Percentiles rank a stretch among this genome's conserved stretches.
Conservation (phyloP, 148 eudicot genomes). For the Rhododendron griersonianum region DNA sequence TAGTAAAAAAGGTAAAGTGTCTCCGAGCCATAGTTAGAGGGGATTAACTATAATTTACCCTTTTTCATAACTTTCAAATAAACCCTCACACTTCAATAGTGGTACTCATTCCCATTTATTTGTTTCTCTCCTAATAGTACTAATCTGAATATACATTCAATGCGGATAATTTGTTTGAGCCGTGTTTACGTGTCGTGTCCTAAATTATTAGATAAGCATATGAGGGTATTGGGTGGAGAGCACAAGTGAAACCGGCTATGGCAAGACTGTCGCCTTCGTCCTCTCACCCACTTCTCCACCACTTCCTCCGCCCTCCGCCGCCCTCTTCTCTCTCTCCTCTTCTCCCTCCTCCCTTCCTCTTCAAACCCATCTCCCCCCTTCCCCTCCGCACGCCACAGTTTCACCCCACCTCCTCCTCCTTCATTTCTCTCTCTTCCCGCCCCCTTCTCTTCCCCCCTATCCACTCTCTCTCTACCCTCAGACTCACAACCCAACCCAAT, state of each 20-base stretch:
- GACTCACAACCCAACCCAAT: not conserved
- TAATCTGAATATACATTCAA: too few species aligned
- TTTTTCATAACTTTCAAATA: too few species aligned
- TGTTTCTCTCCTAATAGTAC: too few species aligned
- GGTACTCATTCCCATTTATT: too few species aligned
- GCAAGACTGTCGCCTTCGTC: conserved; percentile 11
- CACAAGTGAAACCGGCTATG: not conserved
- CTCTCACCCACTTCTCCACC: conserved; percentile 8
- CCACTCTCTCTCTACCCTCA: not conserved
- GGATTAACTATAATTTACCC: too few species aligned
- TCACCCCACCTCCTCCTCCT: not conserved
- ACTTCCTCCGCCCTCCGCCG: conserved; percentile 4
- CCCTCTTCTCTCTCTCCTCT: not conserved
- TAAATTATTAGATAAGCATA: not conserved
- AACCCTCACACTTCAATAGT: too few species aligned
- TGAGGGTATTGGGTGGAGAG: not conserved
- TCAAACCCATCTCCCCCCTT: not conserved
- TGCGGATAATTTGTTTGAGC: too few species aligned
- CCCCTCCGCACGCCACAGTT: not conserved
- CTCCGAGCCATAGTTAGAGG: too few species aligned
- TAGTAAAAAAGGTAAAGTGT: too few species aligned
- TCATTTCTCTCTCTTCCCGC: conserved; percentile 2
- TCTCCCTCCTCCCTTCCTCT: not conserved
- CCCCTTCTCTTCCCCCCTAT: not conserved
- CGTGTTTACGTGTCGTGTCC: too few species aligned